Base-by-base conservation (phyloP, 148 eudicot species). In the Chenopodium suecicum region DNA sequence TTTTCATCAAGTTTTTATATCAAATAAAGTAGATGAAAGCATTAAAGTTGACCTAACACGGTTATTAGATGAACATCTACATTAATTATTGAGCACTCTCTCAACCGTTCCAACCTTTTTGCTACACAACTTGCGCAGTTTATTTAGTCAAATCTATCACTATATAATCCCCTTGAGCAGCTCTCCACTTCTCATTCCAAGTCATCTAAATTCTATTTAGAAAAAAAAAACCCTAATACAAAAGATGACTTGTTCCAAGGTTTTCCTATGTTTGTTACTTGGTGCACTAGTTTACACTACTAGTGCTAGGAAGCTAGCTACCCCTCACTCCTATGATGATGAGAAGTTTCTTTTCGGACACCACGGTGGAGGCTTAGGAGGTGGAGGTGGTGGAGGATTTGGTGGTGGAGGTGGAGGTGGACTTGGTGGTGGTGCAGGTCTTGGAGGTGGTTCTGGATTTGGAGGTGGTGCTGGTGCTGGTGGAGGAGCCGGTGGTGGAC, bases 211-310 rank as follows among this genome's bases (percentile, higher is more conserved):
- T 41, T 41, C 44, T 41, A 41, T 41, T 41, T 41, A 41, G 13
- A 44, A 12, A 27, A 4, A 31, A 0, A 8, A 68, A 13, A 9
- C 16, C 16, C 19, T 3, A 11, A 50, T 27, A 37, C 11, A 73
- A 25, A 79, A 73, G 78, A 75, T 75, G 82, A 75, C 75, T 67
- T 56, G 66, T 76, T 54, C 47, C 64, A 84, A 79, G 83, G 60
- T 79, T 27, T 70, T 84, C 31, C 16, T 80, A 19, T 80, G 82
- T 76, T 68, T 84, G 44, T 64, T 84, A 31, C 71, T 84, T 31
- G 70, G 82, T 83, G 82, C 82, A 37, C 85, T 83, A 74, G 70
- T 74, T 27, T 74, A 75, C 76, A 56, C 76, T 44, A 37, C 75
- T 79, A 74, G 79, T 83, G 85, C 78, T 64, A 83, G 85, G 75